phyloP scores from a whole-genome alignment of 129 eudicot genomes.

The Arctium lappa region DNA sequence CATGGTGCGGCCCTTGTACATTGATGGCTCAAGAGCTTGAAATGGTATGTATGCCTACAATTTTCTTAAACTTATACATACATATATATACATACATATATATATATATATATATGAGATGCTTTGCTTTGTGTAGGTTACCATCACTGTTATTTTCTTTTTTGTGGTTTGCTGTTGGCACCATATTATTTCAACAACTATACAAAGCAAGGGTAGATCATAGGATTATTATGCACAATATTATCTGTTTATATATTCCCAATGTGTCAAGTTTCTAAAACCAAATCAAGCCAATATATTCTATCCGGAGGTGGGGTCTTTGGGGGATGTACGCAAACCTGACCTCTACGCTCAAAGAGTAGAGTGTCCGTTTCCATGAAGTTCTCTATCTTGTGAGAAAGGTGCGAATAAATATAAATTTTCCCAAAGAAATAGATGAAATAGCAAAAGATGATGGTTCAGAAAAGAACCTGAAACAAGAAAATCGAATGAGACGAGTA shows the following conservation, averaged over 20 bases:
- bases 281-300: not conserved
- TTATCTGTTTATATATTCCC: not conserved
- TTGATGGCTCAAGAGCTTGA: conserved; percentile 98
- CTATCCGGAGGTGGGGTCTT: not conserved
- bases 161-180: not conserved
- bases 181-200: not conserved
- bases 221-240: not conserved
- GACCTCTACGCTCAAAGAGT: not conserved
- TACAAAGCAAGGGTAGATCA: not conserved
- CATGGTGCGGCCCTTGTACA: conserved; percentile 97
- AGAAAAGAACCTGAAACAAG: not conserved
- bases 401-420: not conserved
- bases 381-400: not conserved
- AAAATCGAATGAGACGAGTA: not conserved
- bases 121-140: not conserved
- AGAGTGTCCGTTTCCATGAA: not conserved
- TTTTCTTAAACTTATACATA: not conserved
- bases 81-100: no score
- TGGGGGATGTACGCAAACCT: not conserved
- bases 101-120: not conserved
- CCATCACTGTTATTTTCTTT: not conserved
- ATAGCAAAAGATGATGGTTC: not conserved
- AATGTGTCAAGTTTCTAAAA: not conserved
- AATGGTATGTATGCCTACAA: conserved; percentile 62
- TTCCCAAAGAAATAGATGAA: not conserved